These are phyloP conservation scores for Paecilomyces fulvus DNA, from an alignment of 2,329 filamentous ascomycete genomes.

Conservation along the genomic window DNA sequence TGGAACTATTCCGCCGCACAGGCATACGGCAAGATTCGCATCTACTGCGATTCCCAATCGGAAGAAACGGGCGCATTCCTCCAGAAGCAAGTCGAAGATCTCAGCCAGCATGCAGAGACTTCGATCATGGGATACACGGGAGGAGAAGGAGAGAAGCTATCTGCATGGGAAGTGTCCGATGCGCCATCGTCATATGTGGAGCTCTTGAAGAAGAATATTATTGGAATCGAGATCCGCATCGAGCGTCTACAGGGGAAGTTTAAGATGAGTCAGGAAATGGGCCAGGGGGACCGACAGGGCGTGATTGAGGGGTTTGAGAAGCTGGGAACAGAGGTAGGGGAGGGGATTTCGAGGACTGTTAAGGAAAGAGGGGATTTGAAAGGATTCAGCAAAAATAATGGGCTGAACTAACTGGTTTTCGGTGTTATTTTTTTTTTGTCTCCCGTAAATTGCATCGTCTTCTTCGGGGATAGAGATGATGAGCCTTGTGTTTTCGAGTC, in stretches of 20 bases:
- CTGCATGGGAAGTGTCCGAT: slow-evolving; percentile 50
- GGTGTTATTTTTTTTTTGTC: too few species aligned
- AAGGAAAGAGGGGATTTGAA: slow-evolving; percentile 21
- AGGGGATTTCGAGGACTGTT: slow-evolving; percentile 25
- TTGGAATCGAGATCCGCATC: slow-evolving; percentile 53
- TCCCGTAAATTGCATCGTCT: too few species aligned
- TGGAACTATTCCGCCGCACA: slow-evolving; percentile 64
- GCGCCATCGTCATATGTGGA: slow-evolving; percentile 52
- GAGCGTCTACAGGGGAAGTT: slow-evolving; percentile 52
- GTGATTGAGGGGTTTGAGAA: slow-evolving; percentile 49
- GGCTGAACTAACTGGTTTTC: too few species aligned
- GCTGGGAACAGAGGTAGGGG: slow-evolving; percentile 32
- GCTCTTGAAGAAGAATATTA: slow-evolving; percentile 50
- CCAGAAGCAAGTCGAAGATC: slow-evolving; percentile 43
- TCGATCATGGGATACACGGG: slow-evolving; percentile 50
- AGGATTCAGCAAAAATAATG: slow-evolving; percentile 6
- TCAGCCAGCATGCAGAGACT: slow-evolving; percentile 45
- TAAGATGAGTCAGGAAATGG: slow-evolving; percentile 59
- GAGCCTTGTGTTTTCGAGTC: too few species aligned
- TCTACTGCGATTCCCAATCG: slow-evolving; percentile 45
- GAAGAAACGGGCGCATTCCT: slow-evolving; percentile 43
- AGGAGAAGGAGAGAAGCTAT: slow-evolving; percentile 43
- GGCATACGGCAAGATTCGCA: slow-evolving; percentile 49
- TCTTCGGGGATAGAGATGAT: too few species aligned
- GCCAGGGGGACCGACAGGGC: slow-evolving; percentile 45